These are phyloP conservation scores for Cocos nucifera DNA, from an alignment of 176 grass and related monocot species.

Conservation along the genomic window DNA sequence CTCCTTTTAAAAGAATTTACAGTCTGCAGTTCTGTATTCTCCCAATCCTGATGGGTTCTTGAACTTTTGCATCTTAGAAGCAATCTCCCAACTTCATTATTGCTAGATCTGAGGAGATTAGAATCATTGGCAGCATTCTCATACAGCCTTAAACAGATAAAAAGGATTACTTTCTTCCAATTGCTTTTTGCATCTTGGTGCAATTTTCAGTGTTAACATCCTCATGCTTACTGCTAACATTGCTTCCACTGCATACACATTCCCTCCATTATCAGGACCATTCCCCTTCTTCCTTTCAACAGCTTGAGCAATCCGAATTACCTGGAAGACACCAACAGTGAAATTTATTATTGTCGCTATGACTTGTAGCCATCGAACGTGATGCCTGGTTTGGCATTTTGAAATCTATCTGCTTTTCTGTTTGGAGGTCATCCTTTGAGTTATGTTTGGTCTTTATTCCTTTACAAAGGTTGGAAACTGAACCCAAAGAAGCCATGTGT, in stretches of 20 bases:
- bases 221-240: slow-evolving; percentile 47
- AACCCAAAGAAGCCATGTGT: slow-evolving; percentile 58
- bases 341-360: slow-evolving; percentile 13
- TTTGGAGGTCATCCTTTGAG: slow-evolving; percentile 3
- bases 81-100: slow-evolving; percentile 47
- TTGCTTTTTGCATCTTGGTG: slow-evolving; percentile 34
- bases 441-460: slow-evolving; percentile 43
- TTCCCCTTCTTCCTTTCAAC: slow-evolving; percentile 97
- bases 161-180: slow-evolving; percentile 34
- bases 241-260: slow-evolving; percentile 40
- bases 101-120: slow-evolving; percentile 24
- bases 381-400: slow-evolving; percentile 27
- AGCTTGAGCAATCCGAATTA: slow-evolving; percentile 27
- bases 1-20: slow-evolving; percentile 31
- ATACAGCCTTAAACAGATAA: slow-evolving; percentile 26
- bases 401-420: slow-evolving; percentile 21
- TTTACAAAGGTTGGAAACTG: slow-evolving; percentile 86
- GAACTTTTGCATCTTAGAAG: slow-evolving; percentile 31
- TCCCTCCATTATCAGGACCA: slow-evolving; percentile 91
- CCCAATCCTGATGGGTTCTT: slow-evolving; percentile 21
- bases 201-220: slow-evolving; percentile 21
- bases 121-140: slow-evolving; percentile 26
- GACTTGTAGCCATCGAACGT: slow-evolving; percentile 21
- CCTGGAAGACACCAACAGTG: slow-evolving; percentile 8
- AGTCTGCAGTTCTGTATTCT: slow-evolving; percentile 32